Evolutionary conservation across 768 basidiomycete species (phyloP), one percentile per base, ranked within the genome.

Genomic region (Suillus ampliporus): DNA sequence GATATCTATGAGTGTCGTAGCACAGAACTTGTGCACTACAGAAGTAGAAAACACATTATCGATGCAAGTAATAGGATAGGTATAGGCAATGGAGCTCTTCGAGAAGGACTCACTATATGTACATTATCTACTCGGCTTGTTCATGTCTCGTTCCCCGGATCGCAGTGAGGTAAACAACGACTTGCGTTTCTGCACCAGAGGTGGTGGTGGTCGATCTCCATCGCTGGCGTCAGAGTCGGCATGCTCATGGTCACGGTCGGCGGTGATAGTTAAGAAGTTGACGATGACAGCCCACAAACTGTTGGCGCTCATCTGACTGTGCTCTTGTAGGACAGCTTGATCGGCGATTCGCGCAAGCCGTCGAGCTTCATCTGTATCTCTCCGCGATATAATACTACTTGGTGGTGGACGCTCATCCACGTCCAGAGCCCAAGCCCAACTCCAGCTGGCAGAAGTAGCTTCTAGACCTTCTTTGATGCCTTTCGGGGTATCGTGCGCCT

Each of bases 361-460:
- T 28, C 87, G 79, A 11, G 92, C 93, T 77, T 95, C 92, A 43
- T 81, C 80, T 6, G 94, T 96, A 69, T 99, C 96, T 58, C 95
- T 78, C 61, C 95, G 80, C n/a, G 92, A 88, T 37, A 92, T 92
- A 67, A 98, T 94, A 58, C 94, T 95, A 68, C 90, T 92, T 3
- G 96, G 92, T 5, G 97, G 97, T 4, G 97, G 97, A 21, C 82
- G 80, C 76, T 97, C 95, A 57, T 85, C 79, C 17, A 81, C 86
- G 64, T 93, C 89, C 61, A 94, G 74, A 7, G 89, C 94, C 95
- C 92, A 98, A 21, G 89, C 87, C 89, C 92, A 95, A 34, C 82
- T 84, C 89, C 89, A 91, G 65, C 82, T 83, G 50, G 82, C 86
- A 34, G 83, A 80, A 7, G 79, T 77, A 46, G 78, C 78, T 63